phyloP scores from a whole-genome alignment of 768 basidiomycete species.

The Boletus barrowsii region DNA sequence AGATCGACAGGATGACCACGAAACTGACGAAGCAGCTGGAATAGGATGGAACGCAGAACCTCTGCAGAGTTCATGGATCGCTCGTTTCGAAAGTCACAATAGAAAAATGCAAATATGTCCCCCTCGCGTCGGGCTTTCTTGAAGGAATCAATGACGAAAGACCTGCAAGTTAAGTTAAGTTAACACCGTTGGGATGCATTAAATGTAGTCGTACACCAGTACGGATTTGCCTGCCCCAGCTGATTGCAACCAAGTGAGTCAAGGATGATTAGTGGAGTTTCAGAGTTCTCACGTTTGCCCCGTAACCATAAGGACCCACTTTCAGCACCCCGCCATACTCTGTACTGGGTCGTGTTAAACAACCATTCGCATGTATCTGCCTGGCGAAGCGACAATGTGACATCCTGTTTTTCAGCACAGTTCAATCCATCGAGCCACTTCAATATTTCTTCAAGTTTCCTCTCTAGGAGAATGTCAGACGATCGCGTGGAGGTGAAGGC shows the following conservation, averaged over 20 bases:
- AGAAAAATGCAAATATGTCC: background rate
- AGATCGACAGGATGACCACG: background rate
- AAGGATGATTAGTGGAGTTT: background rate
- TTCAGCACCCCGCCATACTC: background rate
- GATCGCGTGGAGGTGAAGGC: background rate
- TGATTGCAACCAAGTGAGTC: background rate
- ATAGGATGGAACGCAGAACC: constrained; percentile 1
- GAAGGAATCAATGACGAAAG: constrained; percentile 2
- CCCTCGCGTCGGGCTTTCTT: background rate
- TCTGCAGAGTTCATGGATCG: background rate
- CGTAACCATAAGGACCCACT: constrained; percentile 2
- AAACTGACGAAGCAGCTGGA: background rate
- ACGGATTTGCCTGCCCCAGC: constrained; percentile 9
- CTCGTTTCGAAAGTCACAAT: constrained; percentile 2
- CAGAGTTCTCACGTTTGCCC: background rate
- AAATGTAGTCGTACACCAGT: constrained; percentile 1
- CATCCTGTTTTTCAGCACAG: constrained; percentile 5
- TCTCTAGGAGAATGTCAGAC: background rate
- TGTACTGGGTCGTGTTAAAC: constrained; percentile 3
- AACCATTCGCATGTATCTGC: constrained; percentile 3
- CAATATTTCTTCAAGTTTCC: background rate
- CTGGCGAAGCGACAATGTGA: background rate
- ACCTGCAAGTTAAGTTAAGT: background rate
- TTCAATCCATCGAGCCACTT: constrained; percentile 2
- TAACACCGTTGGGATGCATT: background rate